phyloP scores from a whole-genome alignment of 192 early-diverging fungal species.

The Piromyces sp. region DNA sequence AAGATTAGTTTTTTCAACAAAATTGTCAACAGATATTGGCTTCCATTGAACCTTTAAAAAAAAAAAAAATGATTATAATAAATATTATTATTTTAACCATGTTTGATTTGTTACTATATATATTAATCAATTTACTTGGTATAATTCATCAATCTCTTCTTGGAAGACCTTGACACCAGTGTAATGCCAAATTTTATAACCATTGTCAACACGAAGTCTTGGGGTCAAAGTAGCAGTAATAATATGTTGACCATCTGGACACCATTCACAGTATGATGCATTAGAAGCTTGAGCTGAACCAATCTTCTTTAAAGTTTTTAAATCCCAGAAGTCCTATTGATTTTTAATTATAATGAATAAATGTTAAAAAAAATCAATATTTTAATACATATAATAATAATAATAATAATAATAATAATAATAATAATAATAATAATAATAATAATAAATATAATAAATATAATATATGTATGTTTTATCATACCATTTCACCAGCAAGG shows the following conservation, averaged over 20 bases:
- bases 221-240: conserved; percentile 84
- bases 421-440: not conserved
- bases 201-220: conserved; percentile 92
- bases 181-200: conserved; percentile 92
- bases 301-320: conserved; percentile 66
- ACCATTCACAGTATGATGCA: conserved; percentile 75
- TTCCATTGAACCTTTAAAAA: conserved; percentile 27
- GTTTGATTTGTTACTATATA: not conserved
- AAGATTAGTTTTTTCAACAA: conserved; percentile 57
- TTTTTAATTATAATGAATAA: not conserved
- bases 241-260: conserved; percentile 79
- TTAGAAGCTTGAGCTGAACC: conserved; percentile 63
- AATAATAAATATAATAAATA: not conserved
- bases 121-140: conserved; percentile 30
- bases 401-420: not conserved
- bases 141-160: conserved; percentile 68
- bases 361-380: not conserved
- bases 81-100: not conserved
- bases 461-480: not conserved
- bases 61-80: not conserved
- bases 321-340: conserved; percentile 70
- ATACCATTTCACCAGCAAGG: conserved; percentile 62
- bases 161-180: conserved; percentile 63
- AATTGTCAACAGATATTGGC: conserved; percentile 39
- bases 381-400: not conserved